These are phyloP conservation scores for Singerocomus rubriflavus DNA, from an alignment of 1,284 basidiomycete genomes.

Conservation along the genomic window DNA sequence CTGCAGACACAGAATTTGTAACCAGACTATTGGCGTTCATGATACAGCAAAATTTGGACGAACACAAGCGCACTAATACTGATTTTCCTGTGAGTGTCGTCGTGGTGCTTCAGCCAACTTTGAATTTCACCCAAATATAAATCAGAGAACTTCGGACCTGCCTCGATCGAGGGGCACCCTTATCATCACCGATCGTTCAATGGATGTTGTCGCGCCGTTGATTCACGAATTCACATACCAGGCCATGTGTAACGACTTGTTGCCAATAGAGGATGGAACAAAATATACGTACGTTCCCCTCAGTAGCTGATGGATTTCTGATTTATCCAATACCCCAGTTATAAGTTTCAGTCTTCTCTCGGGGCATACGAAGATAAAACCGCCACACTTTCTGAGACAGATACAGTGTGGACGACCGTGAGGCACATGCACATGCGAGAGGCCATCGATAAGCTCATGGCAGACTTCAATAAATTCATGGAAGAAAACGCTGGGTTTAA, in stretches of 20 bases:
- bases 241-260: constrained; percentile 95
- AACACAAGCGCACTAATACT: constrained; percentile 79
- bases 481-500: constrained; percentile 92
- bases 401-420: constrained; percentile 89
- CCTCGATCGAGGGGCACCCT: constrained; percentile 77
- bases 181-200: constrained; percentile 92
- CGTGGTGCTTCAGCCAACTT: not conserved
- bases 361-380: constrained; percentile 87
- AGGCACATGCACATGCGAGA: constrained; percentile 99
- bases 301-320: not conserved
- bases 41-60: constrained; percentile 80
- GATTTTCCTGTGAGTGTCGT: constrained; percentile 71
- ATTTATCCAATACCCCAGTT: constrained; percentile 42
- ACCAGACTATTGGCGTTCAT: constrained; percentile 78
- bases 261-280: constrained; percentile 83
- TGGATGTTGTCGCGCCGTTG: constrained; percentile 90
- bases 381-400: constrained; percentile 79
- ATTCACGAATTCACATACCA: constrained; percentile 99
- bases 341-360: constrained; percentile 82
- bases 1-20: constrained; percentile 67
- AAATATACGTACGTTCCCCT: constrained; percentile 71
- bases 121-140: constrained; percentile 4
- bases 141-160: constrained; percentile 62
- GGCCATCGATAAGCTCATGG: constrained; percentile 94
- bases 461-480: constrained; percentile 91